Conservation (phyloP, 805 yeast species). For the Candida morakotiae region DNA sequence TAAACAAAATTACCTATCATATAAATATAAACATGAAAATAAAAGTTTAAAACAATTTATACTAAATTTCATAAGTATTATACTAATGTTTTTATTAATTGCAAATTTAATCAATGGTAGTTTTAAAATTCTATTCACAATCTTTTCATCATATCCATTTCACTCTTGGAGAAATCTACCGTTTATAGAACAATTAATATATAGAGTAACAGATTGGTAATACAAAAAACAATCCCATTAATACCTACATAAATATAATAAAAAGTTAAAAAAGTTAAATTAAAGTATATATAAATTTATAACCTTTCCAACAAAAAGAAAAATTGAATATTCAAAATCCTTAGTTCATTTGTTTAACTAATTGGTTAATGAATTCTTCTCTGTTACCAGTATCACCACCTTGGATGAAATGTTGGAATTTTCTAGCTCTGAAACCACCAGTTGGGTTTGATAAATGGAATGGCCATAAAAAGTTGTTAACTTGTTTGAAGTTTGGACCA, state of each 20-base stretch:
- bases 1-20: conserved; percentile 23
- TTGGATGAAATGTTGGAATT: conserved; percentile 95
- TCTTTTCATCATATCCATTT: not conserved
- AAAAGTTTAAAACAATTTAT: conserved; percentile 15
- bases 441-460: conserved; percentile 94
- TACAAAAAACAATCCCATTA: conserved; percentile 1
- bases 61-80: conserved; percentile 18
- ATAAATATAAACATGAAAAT: conserved; percentile 21
- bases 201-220: conserved; percentile 11
- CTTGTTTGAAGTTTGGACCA: conserved; percentile 98
- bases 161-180: conserved; percentile 31
- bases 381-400: conserved; percentile 99
- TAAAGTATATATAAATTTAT: conserved; percentile 2
- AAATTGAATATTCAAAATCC: conserved; percentile 12
- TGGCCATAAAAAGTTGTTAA: conserved; percentile 98
- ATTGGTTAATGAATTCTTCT: conserved; percentile 91
- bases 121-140: not conserved
- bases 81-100: conserved; percentile 17
- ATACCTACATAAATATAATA: conserved; percentile 3
- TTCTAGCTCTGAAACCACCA: conserved; percentile 98
- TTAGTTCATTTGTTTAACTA: conserved; percentile 92
- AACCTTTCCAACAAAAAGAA: conserved; percentile 4
- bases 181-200: conserved; percentile 26
- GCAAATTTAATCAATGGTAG: conserved; percentile 11
- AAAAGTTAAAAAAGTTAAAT: conserved; percentile 5